Conservation (phyloP, 495 filamentous ascomycete species). For the Penicillium flavigenum region DNA sequence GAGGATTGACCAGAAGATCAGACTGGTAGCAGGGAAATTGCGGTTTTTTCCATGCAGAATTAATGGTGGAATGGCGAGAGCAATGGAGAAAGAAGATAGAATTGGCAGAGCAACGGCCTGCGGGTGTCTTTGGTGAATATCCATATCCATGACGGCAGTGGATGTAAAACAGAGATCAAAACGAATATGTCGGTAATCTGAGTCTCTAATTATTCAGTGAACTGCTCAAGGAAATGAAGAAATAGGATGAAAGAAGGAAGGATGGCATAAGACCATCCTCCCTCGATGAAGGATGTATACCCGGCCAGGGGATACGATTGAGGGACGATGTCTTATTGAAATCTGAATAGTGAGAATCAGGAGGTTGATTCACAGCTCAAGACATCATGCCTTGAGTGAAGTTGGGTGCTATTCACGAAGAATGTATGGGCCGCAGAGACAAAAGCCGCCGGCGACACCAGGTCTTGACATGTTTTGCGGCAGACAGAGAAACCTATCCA, state of each 20-base stretch:
- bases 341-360: slow-evolving; percentile 2
- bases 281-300: slow-evolving; percentile 1
- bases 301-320: neutral
- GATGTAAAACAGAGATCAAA: neutral
- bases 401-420: neutral
- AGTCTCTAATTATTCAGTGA: neutral
- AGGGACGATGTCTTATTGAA: slow-evolving; percentile 6
- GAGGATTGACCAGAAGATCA: slow-evolving; percentile 64
- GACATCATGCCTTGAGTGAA: slow-evolving; percentile 2
- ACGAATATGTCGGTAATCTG: neutral
- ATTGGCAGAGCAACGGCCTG: slow-evolving; percentile 42
- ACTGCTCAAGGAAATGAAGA: neutral
- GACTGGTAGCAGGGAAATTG: slow-evolving; percentile 49
- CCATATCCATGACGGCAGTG: slow-evolving; percentile 5
- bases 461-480: slow-evolving; percentile 6
- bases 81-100: slow-evolving; percentile 56
- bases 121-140: slow-evolving; percentile 23
- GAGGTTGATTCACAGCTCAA: slow-evolving; percentile 8
- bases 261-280: slow-evolving; percentile 2
- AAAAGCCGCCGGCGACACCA: neutral
- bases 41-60: slow-evolving; percentile 44
- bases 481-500: slow-evolving; percentile 10
- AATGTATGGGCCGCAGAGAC: slow-evolving; percentile 14
- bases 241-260: neutral
- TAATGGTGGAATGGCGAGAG: slow-evolving; percentile 50